Base-by-base conservation (phyloP, 192 early-diverging fungal species). In the Oehlia diaphana region DNA sequence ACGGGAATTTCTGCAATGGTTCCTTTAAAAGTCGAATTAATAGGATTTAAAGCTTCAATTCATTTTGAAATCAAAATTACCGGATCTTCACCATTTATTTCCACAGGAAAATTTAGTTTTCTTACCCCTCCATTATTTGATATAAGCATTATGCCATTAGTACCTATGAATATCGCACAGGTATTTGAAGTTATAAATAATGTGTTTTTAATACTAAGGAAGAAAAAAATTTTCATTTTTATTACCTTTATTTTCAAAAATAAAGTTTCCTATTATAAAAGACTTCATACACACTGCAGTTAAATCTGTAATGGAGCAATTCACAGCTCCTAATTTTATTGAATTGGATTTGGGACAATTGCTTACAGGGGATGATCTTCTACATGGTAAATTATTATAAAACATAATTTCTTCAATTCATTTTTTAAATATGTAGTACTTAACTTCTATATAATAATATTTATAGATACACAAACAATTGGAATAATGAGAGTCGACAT, bases 161-260 rank as follows among this genome's bases (percentile, higher is more conserved):
- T 77, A 19, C 63, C 76, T 9, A 77, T 77, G 26, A 77, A 77
- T n/a, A 26, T 77, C 26, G 44, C 76, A 31, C 76, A 77, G 50
- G 73, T 74, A 58, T 58, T 26, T 62, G 31, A 31, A 23, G 14
- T 42, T 61, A 42, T 4, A 14, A 39, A 37, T 33, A 12, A 67
- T 5, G 12, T 21, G 28, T 16, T 67, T 66, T 35, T 33, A 71
- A 44, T 42, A 0, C 8, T n/a, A 47, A 37, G 2, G 8, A 19
- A n/a, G 2, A n/a, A 31, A 42, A 4, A 39, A 7, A 0, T 39
- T 47, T 13, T 71, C 9, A 39, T 53, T 42, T 19, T 42, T 61
- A 26, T 31, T 13, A 2, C 33, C 31, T 61, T 58, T 50, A 19
- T 44, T 58, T 33, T 26, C 10, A 39, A 37, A 37, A 21, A 16